Evolutionary conservation across 2,329 filamentous ascomycete species (phyloP), one percentile per base, ranked within the genome.

Genomic region (Fonsecaea monophora): DNA sequence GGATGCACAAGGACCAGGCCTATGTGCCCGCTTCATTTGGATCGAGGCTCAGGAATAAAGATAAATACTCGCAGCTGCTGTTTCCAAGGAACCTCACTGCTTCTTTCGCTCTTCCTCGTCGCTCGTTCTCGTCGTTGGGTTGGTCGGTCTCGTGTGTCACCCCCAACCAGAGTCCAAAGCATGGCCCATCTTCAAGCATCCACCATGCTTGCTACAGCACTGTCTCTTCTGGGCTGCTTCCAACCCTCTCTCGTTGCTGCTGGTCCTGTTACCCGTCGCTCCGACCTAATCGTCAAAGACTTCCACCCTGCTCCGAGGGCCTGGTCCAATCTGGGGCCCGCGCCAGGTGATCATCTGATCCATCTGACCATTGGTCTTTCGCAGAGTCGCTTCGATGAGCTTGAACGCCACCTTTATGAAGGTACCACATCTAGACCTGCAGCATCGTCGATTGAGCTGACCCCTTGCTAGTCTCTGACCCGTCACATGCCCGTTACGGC

Each of bases 321-420:
- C 60, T 89, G 86, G 86, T 79, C 75, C 9, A 80, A 79, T 66
- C 73, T 83, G 53, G 80, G 79, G 35, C 77, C 79, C 45, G 83
- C 85, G 3, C 79, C 83, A 30, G 78, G 80, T 55, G 76, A 79
- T 32, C 81, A 85, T 68, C 76, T 81, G 38, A 82, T 88, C 67
- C 77, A 85, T 37, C 76, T 89, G 53, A 82, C 86, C 57, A 87
- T 88, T 73, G 86, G 83, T 35, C 74, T 89, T 67, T 87, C 85
- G 78, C 35, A 79, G 71, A 3, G 75, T 77, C 63, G 68, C 48
- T 70, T 70, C 50, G 30, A 42, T 34, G 68, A 70, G 55, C 68
- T 70, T 57, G 68, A 70, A 53, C 68, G 58, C 13, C 68, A 68
- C 61, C 64, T 70, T 7, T 67, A 69, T 42, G 66, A 70, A 66